Conservation (phyloP, 352 stramenopile genomes). For the Globisporangium paddicum region DNA sequence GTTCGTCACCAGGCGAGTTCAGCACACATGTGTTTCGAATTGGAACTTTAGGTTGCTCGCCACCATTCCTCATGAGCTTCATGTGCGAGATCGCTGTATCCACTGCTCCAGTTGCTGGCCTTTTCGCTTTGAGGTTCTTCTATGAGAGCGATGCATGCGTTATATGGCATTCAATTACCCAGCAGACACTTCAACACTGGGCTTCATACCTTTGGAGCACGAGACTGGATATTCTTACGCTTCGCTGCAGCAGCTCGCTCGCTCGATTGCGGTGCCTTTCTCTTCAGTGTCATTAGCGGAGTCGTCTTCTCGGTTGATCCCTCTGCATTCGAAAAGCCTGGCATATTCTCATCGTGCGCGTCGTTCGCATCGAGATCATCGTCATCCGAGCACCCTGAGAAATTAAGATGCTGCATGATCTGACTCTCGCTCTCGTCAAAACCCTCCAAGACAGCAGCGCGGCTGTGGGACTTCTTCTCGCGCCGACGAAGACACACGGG, state of each 20-base stretch:
- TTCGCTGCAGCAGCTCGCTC: background rate
- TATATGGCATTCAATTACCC: background rate
- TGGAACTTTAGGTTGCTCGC: background rate
- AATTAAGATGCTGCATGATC: conserved; percentile 16
- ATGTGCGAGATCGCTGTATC: background rate
- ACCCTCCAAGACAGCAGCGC: background rate
- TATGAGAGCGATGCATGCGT: background rate
- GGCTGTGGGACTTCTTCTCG: conserved; percentile 7
- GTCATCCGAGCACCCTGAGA: conserved; percentile 3
- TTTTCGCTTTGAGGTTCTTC: background rate
- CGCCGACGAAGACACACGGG: background rate
- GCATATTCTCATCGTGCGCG: conserved; percentile 1
- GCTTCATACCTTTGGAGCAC: background rate
- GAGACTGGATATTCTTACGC: background rate
- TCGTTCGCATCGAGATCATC: background rate
- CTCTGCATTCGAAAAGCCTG: background rate
- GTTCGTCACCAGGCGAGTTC: background rate
- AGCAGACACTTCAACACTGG: background rate
- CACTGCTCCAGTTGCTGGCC: background rate
- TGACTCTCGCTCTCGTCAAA: background rate
- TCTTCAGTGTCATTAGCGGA: background rate
- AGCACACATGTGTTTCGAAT: conserved; percentile 4
- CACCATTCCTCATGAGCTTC: background rate
- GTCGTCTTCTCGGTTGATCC: background rate
- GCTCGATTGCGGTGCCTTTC: background rate